Base-by-base conservation (phyloP, 176 grass and related monocot genomes). In the Rhynchospora pubera region DNA sequence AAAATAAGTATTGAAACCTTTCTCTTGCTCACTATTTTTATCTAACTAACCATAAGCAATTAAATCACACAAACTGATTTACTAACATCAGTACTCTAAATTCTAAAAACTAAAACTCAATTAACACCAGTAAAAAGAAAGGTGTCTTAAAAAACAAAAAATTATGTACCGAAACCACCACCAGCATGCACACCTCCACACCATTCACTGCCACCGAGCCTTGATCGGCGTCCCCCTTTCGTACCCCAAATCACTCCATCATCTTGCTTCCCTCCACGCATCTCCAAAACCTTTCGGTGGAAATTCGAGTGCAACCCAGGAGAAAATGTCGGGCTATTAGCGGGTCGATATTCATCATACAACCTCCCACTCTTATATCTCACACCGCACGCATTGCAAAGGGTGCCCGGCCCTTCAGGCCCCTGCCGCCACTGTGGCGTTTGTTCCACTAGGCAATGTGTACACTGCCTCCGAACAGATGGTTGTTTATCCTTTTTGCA, bases 311-410 rank as follows among this genome's bases (percentile, higher is more conserved):
- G 94, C 69, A 85, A 85, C 64, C 79, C 77, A 30, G 83, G 79
- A 0, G 82, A 79, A 84, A 97, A 97, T 73, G 92, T 91, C 61
- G 94, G 94, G 87, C 94, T 97, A 58, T 69, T 86, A 26, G 88
- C 90, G 3, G 94, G 94, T 15, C 94, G 90, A 89, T 97, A 97
- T 82, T 97, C 94, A 24, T 92, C 91, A 60, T 87, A 79, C 56
- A 97, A 86, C 16, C 94, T 85, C 1, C 92, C 94, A 47, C 90
- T 83, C 64, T 94, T 94, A 87, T 81, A 94, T 32, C 94, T 72
- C 30, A 97, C 94, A 15, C 94, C 94, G 79, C 94, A 97, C 9
- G 94, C 94, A 87, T 97, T 97, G 88, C 94, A 97, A 66, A 97
- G 90, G 44, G 91, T 89, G 68, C 89, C 85, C 21, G 92, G 90